phyloP scores from a whole-genome alignment of 352 stramenopile species.

The Pythium dissimile region DNA sequence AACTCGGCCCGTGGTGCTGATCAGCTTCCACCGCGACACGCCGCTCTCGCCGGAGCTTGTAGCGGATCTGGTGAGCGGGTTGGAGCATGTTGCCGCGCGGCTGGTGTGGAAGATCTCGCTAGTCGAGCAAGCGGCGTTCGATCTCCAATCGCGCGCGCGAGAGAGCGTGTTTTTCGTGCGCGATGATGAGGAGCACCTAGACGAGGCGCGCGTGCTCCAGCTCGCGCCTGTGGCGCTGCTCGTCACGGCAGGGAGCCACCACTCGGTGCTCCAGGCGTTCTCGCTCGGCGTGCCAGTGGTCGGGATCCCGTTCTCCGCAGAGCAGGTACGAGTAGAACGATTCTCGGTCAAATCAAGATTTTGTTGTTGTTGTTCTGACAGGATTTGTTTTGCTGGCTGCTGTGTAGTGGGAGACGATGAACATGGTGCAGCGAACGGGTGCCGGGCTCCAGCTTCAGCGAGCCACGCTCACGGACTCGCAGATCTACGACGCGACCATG shows the following conservation, averaged over 20 bases:
- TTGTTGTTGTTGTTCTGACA: not conserved
- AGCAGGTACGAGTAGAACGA: constrained; percentile 40
- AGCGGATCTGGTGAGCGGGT: constrained; percentile 41
- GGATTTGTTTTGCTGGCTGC: not conserved
- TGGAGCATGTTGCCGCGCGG: constrained; percentile 48
- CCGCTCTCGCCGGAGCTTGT: constrained; percentile 55
- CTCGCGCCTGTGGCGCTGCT: constrained; percentile 38
- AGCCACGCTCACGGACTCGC: constrained; percentile 31
- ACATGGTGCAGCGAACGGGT: constrained; percentile 51
- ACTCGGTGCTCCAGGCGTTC: constrained; percentile 60
- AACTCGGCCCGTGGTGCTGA: constrained; percentile 39
- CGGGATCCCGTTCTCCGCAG: constrained; percentile 65
- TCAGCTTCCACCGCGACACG: constrained; percentile 52
- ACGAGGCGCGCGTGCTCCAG: constrained; percentile 44
- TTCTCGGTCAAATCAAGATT: not conserved
- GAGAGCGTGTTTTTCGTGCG: constrained; percentile 54
- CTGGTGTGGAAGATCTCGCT: constrained; percentile 61
- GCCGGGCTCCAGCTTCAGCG: constrained; percentile 41
- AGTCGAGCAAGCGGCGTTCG: constrained; percentile 54
- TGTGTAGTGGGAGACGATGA: constrained; percentile 54
- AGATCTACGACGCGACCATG: constrained; percentile 31
- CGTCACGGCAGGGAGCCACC: constrained; percentile 58
- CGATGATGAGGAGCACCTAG: constrained; percentile 25
- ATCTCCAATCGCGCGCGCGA: constrained; percentile 39
- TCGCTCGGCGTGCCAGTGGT: constrained; percentile 57